Base-by-base conservation (phyloP, 257 asterid species). In the Misopates orontium region DNA sequence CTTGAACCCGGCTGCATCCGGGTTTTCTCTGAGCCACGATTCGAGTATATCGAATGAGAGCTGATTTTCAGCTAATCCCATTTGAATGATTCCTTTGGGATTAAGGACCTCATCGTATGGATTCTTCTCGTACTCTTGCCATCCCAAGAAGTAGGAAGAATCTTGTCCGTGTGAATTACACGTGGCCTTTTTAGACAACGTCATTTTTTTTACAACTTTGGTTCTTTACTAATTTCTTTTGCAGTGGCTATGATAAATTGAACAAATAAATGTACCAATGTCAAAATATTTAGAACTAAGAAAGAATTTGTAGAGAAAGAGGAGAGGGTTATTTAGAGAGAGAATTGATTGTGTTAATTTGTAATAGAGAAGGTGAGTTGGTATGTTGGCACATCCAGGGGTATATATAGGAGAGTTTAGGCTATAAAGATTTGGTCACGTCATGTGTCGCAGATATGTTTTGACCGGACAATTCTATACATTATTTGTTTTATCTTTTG, bases 41-140 rank as follows among this genome's bases (percentile, higher is more conserved):
- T 86, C 95, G 0, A 81, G 78, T 32, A 83, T 24, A 45, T 86
- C 87, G 51, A 86, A 83, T 0, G 86, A 86, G 17, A 86, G 86
- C 83, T 86, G 82, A 40, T 59, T 59, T 51, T 59, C 64, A 0
- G 89, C 87, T n/a, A 84, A 83, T 18, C 89, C 89, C 89, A 84
- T 84, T 56, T 83, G 89, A 50, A 83, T 83, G 13, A 83, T 80
- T 18, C 89, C 89, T 0, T 76, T 63, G 25, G 87, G 87, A 72
- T 84, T 80, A 3, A 10, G 41, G 24, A 60, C 16, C 17, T 76
- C 68, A 24, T 84, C 78, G 78, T 69, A 84, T 0, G 89, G 89
- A 25, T 84, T 80, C 71, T 81, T 84, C 69, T 84, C 87, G 71
- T 84, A 84, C 69, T 81, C 89, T 71, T 80, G 58, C 89, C 89